These are phyloP conservation scores for Didymella segeticola DNA, from an alignment of 2,329 filamentous ascomycete species.

Conservation along the genomic window DNA sequence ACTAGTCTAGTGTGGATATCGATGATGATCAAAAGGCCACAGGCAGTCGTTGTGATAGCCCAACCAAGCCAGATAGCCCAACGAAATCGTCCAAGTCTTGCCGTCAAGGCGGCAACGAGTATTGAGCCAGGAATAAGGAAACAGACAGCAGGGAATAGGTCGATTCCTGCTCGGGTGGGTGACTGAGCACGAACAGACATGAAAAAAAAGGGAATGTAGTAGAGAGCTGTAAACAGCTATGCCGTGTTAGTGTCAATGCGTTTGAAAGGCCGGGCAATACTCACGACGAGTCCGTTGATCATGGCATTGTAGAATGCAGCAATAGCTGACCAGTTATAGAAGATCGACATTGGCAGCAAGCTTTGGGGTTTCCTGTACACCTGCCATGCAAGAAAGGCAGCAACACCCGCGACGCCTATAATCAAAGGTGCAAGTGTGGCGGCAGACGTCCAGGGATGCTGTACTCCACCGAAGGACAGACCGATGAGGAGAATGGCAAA, in stretches of 20 bases:
- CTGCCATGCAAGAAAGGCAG: conserved; percentile 49
- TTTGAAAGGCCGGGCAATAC: conserved; percentile 13
- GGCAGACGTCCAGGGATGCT: conserved; percentile 49
- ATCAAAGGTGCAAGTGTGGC: conserved; percentile 51
- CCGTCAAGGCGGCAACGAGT: conserved; percentile 32
- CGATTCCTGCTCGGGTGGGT: conserved; percentile 46
- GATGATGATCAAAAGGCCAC: conserved; percentile 50
- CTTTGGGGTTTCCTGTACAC: conserved; percentile 41
- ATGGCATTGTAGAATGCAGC: conserved; percentile 52
- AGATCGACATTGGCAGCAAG: conserved; percentile 49
- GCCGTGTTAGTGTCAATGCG: not conserved
- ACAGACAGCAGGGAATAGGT: conserved; percentile 47
- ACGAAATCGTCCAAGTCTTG: conserved; percentile 39
- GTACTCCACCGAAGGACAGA: conserved; percentile 53
- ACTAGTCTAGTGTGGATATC: conserved; percentile 40
- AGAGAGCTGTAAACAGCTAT: conserved; percentile 52
- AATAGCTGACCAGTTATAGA: conserved; percentile 44
- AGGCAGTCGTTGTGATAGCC: conserved; percentile 45
- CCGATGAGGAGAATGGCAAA: conserved; percentile 51
- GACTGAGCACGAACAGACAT: conserved; percentile 46
- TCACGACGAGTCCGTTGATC: conserved; percentile 53
- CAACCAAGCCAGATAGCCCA: conserved; percentile 55
- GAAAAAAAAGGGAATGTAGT: conserved; percentile 54
- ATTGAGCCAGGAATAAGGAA: conserved; percentile 42
- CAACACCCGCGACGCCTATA: conserved; percentile 41